Percentiles rank a stretch among this genome's conserved stretches.
Evolutionary conservation across 495 filamentous ascomycete genomes (phyloP).

Genomic region (Sordaria brevicollis): DNA sequence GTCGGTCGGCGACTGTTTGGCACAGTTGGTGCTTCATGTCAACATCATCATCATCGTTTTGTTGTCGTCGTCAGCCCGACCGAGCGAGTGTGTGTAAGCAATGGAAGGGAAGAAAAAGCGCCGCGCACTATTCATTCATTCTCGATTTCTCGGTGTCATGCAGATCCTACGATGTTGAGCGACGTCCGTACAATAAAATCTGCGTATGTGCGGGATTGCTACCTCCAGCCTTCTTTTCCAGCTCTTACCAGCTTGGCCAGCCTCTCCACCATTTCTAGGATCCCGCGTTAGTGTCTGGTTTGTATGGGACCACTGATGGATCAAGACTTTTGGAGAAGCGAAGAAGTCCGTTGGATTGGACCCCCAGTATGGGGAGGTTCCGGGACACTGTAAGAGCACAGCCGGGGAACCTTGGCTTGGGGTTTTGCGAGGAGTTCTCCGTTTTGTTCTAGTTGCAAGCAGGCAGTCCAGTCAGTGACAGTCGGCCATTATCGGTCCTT

Average conservation of each 20-base stretch:
- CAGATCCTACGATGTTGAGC: background rate
- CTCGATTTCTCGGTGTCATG: background rate
- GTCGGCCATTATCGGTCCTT: background rate
- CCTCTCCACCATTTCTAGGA: background rate
- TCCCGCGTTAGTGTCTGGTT: background rate
- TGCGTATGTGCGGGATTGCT: background rate
- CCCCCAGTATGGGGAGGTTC: background rate
- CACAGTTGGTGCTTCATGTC: background rate
- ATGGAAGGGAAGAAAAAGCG: background rate
- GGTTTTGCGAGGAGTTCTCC: background rate
- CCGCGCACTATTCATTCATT: background rate
- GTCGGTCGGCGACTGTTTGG: background rate
- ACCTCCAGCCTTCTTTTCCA: background rate
- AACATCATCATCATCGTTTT: background rate
- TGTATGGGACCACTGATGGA: background rate
- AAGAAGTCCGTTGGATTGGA: background rate
- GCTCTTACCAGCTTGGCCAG: background rate
- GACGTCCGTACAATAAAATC: background rate
- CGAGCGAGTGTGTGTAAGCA: background rate
- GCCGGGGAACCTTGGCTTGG: background rate
- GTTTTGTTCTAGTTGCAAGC: background rate
- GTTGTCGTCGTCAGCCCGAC: background rate
- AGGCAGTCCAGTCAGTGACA: too few relatives aligned
- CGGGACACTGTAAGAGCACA: background rate
- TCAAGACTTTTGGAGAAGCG: background rate